Base-by-base conservation (phyloP, 1,284 basidiomycete genomes). In the Trametes sp. region DNA sequence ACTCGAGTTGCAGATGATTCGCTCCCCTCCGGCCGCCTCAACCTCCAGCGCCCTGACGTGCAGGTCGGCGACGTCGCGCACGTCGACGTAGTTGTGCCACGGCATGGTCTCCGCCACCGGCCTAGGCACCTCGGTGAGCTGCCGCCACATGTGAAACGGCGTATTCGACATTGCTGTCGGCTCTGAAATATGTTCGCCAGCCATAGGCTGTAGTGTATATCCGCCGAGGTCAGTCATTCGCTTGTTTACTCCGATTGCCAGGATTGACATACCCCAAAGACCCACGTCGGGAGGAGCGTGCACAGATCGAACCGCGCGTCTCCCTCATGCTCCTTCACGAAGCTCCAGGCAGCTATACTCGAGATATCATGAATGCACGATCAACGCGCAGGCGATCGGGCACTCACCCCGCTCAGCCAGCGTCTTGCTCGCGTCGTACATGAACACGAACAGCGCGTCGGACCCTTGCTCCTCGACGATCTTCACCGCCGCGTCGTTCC, bases 361-460 rank as follows among this genome's bases (percentile, higher is more conserved):
- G 16, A 38, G 19, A 19, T 24, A 5, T 14, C 11, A 26, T 16
- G 8, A 19, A n/a, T 21, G 33, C n/a, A 50, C 28, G 14, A 28
- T 26, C 44, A 11, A 13, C 44, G 24, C 44, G 44, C 26, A 44
- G 13, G 9, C 36, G 11, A 10, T 4, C 8, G 4, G 8, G 14
- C 16, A n/a, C 53, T 21, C 29, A 63, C 62, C 62, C 35, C 54
- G 76, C 72, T 94, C 92, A 2, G 92, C 89, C 2, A 93, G 77
- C 3, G 83, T 85, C 78, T 94, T 93, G 23, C 82, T 84, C 14
- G 81, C 84, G 49, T 78, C 72, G 70, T 90, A 91, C 67, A 83
- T 84, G 45, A 74, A 70, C 7, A 72, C 59, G 1, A 66, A 68
- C 1, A 75, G 56, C 0, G 85, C 83, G 9, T 82, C 76, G 16